Evolutionary conservation across 2,329 filamentous ascomycete genomes (phyloP), one percentile per base, ranked within the genome.

Genomic region (Phialocephala sp.): DNA sequence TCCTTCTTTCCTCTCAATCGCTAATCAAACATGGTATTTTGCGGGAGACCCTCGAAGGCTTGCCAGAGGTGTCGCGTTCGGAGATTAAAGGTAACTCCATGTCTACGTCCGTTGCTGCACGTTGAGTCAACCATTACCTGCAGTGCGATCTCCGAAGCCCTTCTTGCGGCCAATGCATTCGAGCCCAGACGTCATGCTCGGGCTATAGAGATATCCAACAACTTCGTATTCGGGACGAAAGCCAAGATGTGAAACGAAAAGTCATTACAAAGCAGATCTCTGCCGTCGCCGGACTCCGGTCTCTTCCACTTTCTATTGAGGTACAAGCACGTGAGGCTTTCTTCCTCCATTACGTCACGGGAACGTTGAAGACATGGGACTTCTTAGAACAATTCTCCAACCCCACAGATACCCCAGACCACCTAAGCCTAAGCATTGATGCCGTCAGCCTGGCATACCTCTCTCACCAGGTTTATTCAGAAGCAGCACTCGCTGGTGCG

Each of bases 371-470:
- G 14, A 59, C 35, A 1, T 67, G 66, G 67, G 64, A 62, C 22
- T 68, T 69, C 24, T 50, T 71, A 0, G 14, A 57, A 14, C 61
- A 41, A 18, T 65, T 35, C 39, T 68, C 65, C 35, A 24, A 60
- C 14, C 37, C 63, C 12, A 35, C 20, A 4, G 62, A 54, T 27
- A 24, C 58, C 1, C 63, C 66, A 22, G 37, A 60, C 22, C 60
- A 63, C 39, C 45, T 69, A 9, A 59, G 56, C 6, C 27, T 61
- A 12, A 59, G 59, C 24, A 64, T 71, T 39, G 66, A 68, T 58
- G 69, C 69, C 14, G 66, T 68, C 14, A 71, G 69, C 52, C 62
- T 71, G 20, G 67, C 66, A 43, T 71, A 65, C 35, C 55, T 71
- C 24, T 66, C 56, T 15, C 62, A 63, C 18, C 50, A 66, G 43